phyloP scores from a whole-genome alignment of 2,329 filamentous ascomycete species.

The Aspergillus chevalieri region DNA sequence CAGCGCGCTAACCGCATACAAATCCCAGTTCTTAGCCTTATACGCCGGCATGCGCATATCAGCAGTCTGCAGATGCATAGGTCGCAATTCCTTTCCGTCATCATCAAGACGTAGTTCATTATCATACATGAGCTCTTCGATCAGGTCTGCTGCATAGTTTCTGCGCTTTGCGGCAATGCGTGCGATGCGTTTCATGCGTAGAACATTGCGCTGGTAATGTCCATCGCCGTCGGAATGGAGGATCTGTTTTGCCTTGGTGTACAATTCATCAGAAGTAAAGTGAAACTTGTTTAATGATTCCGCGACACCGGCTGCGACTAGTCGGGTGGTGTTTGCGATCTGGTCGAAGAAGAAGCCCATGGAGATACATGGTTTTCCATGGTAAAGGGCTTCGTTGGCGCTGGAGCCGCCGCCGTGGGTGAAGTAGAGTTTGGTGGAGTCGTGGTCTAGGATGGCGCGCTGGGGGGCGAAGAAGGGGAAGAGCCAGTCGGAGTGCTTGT shows the following conservation, averaged over 20 bases:
- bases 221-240: slow-evolving; percentile 19
- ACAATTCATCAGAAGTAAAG: slow-evolving; percentile 30
- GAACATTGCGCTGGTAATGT: slow-evolving; percentile 25
- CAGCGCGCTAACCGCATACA: slow-evolving; percentile 12
- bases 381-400: slow-evolving; percentile 38
- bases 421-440: slow-evolving; percentile 30
- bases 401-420: slow-evolving; percentile 40
- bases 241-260: slow-evolving; percentile 21
- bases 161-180: slow-evolving; percentile 32
- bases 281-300: slow-evolving; percentile 32
- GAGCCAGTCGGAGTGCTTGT: slow-evolving; percentile 24
- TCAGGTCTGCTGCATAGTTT: slow-evolving; percentile 34
- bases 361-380: slow-evolving; percentile 32
- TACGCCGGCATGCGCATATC: slow-evolving; percentile 38
- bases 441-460: slow-evolving; percentile 35
- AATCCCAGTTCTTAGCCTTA: slow-evolving; percentile 38
- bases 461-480: slow-evolving; percentile 37
- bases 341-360: slow-evolving; percentile 42
- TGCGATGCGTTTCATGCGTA: slow-evolving; percentile 36
- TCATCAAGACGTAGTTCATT: slow-evolving; percentile 14
- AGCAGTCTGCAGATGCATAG: slow-evolving; percentile 43
- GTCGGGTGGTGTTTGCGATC: slow-evolving; percentile 32
- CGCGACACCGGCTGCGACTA: slow-evolving; percentile 31
- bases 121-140: slow-evolving; percentile 41
- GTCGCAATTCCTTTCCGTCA: slow-evolving; percentile 15